Conservation (phyloP, 345 rosid species). For the Syzygium oleosum region DNA sequence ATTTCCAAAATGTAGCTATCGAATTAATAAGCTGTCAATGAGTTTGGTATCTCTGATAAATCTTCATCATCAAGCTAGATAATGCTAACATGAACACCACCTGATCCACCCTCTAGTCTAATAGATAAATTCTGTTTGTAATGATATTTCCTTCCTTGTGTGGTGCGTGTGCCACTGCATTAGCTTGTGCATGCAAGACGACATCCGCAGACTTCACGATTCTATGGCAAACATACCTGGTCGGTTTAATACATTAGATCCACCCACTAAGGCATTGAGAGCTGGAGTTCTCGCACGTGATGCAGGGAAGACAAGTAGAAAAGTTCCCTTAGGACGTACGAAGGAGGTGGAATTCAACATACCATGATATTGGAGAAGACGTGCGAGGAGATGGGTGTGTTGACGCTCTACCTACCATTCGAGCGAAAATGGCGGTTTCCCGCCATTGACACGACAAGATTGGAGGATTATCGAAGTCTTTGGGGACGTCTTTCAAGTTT, state of each 20-base stretch:
- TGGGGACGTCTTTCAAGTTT: neutral
- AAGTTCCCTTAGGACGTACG: neutral
- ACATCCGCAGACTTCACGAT: neutral
- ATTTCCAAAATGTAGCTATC: neutral
- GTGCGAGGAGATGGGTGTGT: neutral
- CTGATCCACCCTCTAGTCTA: too few species aligned
- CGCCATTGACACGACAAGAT: neutral
- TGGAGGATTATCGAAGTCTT: neutral
- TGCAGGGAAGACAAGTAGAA: neutral
- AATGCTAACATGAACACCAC: too few species aligned
- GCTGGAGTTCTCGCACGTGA: neutral
- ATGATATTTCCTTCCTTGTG: neutral
- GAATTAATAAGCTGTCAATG: neutral
- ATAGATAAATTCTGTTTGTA: neutral
- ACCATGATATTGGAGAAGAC: neutral
- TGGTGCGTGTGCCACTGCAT: neutral
- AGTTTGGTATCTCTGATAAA: accelerated
- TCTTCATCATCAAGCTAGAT: neutral
- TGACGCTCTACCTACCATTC: neutral
- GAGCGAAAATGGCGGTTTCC: neutral
- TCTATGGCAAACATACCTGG: neutral
- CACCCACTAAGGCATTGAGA: neutral
- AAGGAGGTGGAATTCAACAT: neutral
- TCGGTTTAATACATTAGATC: neutral
- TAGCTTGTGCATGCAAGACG: neutral